phyloP scores from a whole-genome alignment of 2,329 filamentous ascomycete genomes.

The Xylaria digitata region DNA sequence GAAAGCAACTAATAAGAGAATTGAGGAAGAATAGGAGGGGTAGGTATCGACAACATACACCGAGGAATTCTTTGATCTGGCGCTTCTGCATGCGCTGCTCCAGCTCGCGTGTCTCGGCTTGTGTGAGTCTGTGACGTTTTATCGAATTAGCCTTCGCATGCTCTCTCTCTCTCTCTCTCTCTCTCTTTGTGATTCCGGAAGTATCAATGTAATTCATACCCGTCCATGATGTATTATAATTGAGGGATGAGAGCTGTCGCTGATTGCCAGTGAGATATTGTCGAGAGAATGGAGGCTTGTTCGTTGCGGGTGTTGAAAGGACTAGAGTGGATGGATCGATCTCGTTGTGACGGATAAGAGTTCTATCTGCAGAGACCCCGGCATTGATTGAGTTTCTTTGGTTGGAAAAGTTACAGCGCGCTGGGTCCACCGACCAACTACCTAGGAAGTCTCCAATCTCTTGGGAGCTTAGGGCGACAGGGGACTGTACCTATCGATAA shows the following conservation, averaged over 20 bases:
- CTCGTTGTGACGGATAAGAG: background rate
- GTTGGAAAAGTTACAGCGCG: background rate
- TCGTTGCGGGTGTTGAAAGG: background rate
- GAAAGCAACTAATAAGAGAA: too few species aligned
- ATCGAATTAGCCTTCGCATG: constrained; percentile 17
- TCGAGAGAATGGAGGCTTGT: background rate
- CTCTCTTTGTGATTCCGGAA: background rate
- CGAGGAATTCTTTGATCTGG: constrained; percentile 99
- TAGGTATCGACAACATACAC: constrained; percentile 67
- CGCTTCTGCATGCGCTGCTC: constrained; percentile 95
- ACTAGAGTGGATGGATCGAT: background rate
- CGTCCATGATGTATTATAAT: constrained; percentile 44
- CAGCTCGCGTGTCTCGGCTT: constrained; percentile 89
- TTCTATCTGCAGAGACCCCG: background rate
- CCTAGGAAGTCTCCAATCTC: too few species aligned
- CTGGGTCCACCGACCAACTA: too few species aligned
- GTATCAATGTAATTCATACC: constrained; percentile 37
- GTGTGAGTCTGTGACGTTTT: constrained; percentile 67
- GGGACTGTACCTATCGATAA: too few species aligned
- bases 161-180: background rate
- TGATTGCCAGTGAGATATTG: background rate
- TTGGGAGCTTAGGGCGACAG: too few species aligned
- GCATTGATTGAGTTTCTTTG: background rate
- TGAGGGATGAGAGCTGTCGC: background rate
- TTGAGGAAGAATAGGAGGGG: background rate